These are phyloP conservation scores for Blakeslea trispora DNA, from an alignment of 371 early-diverging fungal species.

Conservation along the genomic window DNA sequence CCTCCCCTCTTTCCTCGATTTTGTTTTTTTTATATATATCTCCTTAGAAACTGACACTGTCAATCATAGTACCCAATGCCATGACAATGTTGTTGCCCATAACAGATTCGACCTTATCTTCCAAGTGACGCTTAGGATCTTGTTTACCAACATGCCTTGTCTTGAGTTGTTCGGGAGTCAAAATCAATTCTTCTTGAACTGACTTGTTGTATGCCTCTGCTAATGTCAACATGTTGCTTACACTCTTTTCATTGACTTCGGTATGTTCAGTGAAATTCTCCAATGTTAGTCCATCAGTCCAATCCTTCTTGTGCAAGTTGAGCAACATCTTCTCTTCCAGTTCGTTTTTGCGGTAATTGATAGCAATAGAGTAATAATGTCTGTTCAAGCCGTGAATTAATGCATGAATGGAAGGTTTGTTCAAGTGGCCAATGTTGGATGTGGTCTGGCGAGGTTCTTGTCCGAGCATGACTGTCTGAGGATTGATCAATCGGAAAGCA, in stretches of 20 bases:
- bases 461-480: slow-evolving; percentile 86
- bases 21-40: slow-evolving; percentile 2
- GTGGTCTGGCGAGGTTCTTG: slow-evolving; percentile 99
- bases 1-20: too few relatives aligned
- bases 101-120: slow-evolving; percentile 83
- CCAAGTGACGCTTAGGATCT: slow-evolving; percentile 97
- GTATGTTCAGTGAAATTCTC: slow-evolving; percentile 84
- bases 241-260: slow-evolving; percentile 79
- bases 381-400: slow-evolving; percentile 99
- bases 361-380: slow-evolving; percentile 99
- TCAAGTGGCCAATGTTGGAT: slow-evolving; percentile 99
- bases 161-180: slow-evolving; percentile 94
- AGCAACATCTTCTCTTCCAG: slow-evolving; percentile 99
- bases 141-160: slow-evolving; percentile 98
- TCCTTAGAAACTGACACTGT: slow-evolving; percentile 73
- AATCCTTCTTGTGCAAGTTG: slow-evolving; percentile 98
- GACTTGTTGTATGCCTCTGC: slow-evolving; percentile 95
- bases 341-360: slow-evolving; percentile 99
- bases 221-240: slow-evolving; percentile 81
- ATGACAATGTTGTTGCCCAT: slow-evolving; percentile 97
- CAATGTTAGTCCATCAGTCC: slow-evolving; percentile 96
- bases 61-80: slow-evolving; percentile 90
- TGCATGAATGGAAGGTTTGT: slow-evolving; percentile 98
- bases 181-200: slow-evolving; percentile 90
- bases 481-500: slow-evolving; percentile 98